phyloP scores from a whole-genome alignment of 2,329 filamentous ascomycete genomes.

The Metarhizium sp. region DNA sequence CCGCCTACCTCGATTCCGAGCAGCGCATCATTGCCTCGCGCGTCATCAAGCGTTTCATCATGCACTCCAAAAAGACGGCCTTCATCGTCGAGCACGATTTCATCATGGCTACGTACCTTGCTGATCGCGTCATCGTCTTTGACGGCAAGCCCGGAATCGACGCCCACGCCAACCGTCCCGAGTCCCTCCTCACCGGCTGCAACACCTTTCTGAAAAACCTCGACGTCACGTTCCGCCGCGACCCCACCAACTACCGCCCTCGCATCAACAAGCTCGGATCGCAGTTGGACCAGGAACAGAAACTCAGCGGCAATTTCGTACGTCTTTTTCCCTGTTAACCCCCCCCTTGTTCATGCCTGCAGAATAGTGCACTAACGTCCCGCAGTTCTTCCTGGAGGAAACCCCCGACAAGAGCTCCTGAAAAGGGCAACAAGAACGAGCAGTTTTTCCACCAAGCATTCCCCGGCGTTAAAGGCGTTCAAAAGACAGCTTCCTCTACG shows the following conservation, averaged over 20 bases:
- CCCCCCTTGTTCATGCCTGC: background rate
- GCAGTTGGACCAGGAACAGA: slow-evolving; percentile 97
- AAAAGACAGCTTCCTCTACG: slow-evolving; percentile 20
- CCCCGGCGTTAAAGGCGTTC: slow-evolving; percentile 36
- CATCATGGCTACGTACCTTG: slow-evolving; percentile 74
- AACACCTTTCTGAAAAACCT: slow-evolving; percentile 95
- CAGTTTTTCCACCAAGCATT: slow-evolving; percentile 18
- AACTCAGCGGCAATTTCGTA: slow-evolving; percentile 83
- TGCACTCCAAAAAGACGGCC: slow-evolving; percentile 99
- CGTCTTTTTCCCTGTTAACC: slow-evolving; percentile 26
- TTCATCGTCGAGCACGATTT: slow-evolving; percentile 99
- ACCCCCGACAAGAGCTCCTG: slow-evolving; percentile 42
- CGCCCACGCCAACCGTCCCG: slow-evolving; percentile 78
- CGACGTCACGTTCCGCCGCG: slow-evolving; percentile 96
- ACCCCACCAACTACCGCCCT: slow-evolving; percentile 90
- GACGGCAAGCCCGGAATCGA: slow-evolving; percentile 87
- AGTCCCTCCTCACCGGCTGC: slow-evolving; percentile 90
- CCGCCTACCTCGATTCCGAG: slow-evolving; percentile 95
- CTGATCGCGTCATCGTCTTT: slow-evolving; percentile 97
- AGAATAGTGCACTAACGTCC: slow-evolving; percentile 10
- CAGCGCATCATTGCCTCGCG: slow-evolving; percentile 95
- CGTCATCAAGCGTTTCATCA: slow-evolving; percentile 99
- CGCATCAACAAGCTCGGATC: slow-evolving; percentile 97
- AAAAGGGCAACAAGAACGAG: slow-evolving; percentile 40
- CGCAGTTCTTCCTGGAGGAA: slow-evolving; percentile 91